A percentile compares a stretch with the other conserved stretches of the same genome.
Evolutionary conservation across 139 green algal genomes (phyloP).

Genomic region (Chlorella sp.): DNA sequence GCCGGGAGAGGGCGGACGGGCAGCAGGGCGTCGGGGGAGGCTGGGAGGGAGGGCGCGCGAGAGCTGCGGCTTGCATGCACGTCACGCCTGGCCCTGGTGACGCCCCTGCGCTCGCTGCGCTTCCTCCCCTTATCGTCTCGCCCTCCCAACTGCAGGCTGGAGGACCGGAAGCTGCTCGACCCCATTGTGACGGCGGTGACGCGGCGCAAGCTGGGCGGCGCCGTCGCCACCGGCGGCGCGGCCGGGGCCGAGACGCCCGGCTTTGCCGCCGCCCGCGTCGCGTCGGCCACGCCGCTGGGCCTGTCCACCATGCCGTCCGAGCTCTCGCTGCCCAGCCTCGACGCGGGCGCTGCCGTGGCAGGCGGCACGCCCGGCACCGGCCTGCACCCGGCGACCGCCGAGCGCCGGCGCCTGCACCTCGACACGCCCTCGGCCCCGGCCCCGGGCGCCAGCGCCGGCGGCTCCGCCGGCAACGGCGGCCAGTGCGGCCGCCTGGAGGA

Average conservation of each 20-base stretch:
- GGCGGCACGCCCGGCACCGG: background rate
- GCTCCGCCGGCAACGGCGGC: background rate
- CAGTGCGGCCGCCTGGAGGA: background rate
- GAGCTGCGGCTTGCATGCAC: background rate
- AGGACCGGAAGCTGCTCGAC: constrained; percentile 18
- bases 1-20: background rate
- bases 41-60: background rate
- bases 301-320: background rate
- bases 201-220: constrained; percentile 10
- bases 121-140: background rate
- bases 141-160: constrained; percentile 3
- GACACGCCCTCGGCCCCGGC: background rate
- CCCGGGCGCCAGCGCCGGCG: background rate
- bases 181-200: constrained; percentile 27
- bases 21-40: background rate
- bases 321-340: constrained; percentile 3
- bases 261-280: background rate
- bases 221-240: background rate
- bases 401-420: constrained; percentile 25
- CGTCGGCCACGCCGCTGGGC: background rate
- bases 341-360: background rate
- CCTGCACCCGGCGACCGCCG: background rate
- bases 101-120: background rate
- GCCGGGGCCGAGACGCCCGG: background rate
- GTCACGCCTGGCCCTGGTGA: background rate